Evolutionary conservation across 1,284 basidiomycete genomes (phyloP).

Genomic region (Lignosus rhinocerotis): DNA sequence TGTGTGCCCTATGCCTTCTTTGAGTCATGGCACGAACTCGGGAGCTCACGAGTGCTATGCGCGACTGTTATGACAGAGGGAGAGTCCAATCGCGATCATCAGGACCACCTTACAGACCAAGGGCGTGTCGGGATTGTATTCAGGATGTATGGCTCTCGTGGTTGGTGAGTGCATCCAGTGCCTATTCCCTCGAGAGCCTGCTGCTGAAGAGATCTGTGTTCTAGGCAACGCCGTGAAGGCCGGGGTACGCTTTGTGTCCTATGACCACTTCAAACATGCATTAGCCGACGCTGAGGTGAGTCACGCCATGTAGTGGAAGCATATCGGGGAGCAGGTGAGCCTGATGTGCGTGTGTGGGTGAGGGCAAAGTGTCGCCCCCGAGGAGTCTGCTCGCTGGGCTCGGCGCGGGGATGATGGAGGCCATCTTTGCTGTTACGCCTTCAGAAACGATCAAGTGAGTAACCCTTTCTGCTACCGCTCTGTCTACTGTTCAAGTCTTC

Average conservation of each 20-base stretch:
- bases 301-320: background rate
- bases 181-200: background rate
- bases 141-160: conserved; percentile 84
- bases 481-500: background rate
- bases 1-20: background rate
- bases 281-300: conserved; percentile 82
- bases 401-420: conserved; percentile 94
- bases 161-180: conserved; percentile 50
- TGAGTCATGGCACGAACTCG: background rate
- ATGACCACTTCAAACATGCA: conserved; percentile 89
- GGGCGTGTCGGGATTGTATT: conserved; percentile 80
- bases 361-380: conserved; percentile 90
- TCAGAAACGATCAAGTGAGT: conserved; percentile 97
- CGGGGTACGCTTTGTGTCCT: conserved; percentile 92
- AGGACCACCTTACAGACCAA: conserved; percentile 70
- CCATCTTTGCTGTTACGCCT: conserved; percentile 93
- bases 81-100: conserved; percentile 70
- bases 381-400: conserved; percentile 87
- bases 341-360: conserved; percentile 16
- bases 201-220: background rate
- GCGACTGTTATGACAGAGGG: conserved; percentile 42
- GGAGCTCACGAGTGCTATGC: background rate
- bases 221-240: conserved; percentile 80
- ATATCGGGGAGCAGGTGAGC: background rate
- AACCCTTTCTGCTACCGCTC: background rate